Conservation (phyloP, 139 green algal genomes). For the Closterium sp. region DNA sequence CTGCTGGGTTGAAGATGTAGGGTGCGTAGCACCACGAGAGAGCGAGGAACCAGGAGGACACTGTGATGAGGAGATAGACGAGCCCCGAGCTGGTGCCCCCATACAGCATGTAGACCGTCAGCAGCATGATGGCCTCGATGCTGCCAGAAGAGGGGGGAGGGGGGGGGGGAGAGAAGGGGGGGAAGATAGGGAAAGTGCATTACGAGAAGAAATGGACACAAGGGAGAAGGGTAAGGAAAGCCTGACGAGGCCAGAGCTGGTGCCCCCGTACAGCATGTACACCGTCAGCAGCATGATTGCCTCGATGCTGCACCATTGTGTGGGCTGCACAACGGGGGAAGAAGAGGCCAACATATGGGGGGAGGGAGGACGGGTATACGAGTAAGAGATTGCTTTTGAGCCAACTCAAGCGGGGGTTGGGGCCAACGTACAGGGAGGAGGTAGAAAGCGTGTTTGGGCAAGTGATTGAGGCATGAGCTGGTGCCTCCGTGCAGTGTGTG, state of each 20-base stretch:
- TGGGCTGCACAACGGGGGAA: no score
- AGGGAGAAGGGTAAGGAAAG: slow-evolving; percentile 20
- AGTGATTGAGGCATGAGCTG: slow-evolving; percentile 29
- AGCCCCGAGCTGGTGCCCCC: neutral
- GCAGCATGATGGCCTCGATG: slow-evolving; percentile 40
- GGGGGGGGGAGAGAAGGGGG: no score
- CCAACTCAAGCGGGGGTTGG: no score
- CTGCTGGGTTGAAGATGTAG: slow-evolving; percentile 54
- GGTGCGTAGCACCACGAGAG: slow-evolving; percentile 50
- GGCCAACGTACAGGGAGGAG: slow-evolving; percentile 51
- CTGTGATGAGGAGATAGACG: slow-evolving; percentile 23
- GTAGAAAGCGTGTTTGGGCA: slow-evolving; percentile 40
- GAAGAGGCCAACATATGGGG: no score
- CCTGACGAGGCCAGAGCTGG: neutral
- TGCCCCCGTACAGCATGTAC: slow-evolving; percentile 28
- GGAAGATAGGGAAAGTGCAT: slow-evolving; percentile 50
- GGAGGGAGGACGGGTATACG: no score
- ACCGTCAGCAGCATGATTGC: slow-evolving; percentile 33
- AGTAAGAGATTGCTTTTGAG: no score
- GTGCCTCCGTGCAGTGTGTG: slow-evolving; percentile 3
- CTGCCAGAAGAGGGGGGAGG: neutral
- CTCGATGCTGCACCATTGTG: slow-evolving; percentile 23
- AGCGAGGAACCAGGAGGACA: slow-evolving; percentile 47
- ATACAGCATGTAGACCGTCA: slow-evolving; percentile 43
- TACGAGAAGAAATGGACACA: slow-evolving; percentile 41